A percentile compares a stretch with the other conserved stretches of the same genome.
Evolutionary conservation across 192 early-diverging fungal species (phyloP).

Genomic region (Tieghemiomyces parasiticus): DNA sequence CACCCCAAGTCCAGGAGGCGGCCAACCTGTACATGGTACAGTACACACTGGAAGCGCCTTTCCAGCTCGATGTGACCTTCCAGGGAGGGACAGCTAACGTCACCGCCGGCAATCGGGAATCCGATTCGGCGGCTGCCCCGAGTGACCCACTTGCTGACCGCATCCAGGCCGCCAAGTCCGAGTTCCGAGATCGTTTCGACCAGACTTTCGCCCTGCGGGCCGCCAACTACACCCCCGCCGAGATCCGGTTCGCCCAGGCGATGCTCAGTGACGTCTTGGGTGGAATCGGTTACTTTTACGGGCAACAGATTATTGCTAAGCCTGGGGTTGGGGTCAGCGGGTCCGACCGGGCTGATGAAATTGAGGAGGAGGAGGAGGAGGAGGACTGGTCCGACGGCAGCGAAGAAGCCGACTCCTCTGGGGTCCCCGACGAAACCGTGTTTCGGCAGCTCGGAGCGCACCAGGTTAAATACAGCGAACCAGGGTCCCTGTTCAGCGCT

Average conservation of each 20-base stretch:
- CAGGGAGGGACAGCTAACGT: no score
- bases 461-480: slow-evolving; percentile 39
- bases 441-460: neutral
- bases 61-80: neutral
- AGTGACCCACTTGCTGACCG: slow-evolving; percentile 2
- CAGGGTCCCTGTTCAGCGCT: slow-evolving; percentile 58
- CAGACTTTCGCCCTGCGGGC: slow-evolving; percentile 39
- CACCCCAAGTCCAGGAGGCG: neutral
- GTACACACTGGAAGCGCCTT: slow-evolving; percentile 3
- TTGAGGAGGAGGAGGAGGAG: slow-evolving; percentile 40
- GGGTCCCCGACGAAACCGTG: no score
- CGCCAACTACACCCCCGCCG: slow-evolving; percentile 36
- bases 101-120: neutral
- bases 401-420: slow-evolving; percentile 23
- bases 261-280: slow-evolving; percentile 74
- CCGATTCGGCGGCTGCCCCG: neutral
- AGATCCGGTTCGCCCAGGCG: slow-evolving; percentile 57
- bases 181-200: slow-evolving; percentile 54
- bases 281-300: slow-evolving; percentile 60
- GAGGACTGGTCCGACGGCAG: slow-evolving; percentile 29
- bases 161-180: slow-evolving; percentile 24
- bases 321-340: neutral
- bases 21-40: neutral
- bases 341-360: slow-evolving; percentile 18
- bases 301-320: slow-evolving; percentile 19